Percentiles rank a stretch among this genome's conserved stretches.
Evolutionary conservation across 1,139 yeast species (phyloP).

Genomic region (Debaryomyces nepalensis): DNA sequence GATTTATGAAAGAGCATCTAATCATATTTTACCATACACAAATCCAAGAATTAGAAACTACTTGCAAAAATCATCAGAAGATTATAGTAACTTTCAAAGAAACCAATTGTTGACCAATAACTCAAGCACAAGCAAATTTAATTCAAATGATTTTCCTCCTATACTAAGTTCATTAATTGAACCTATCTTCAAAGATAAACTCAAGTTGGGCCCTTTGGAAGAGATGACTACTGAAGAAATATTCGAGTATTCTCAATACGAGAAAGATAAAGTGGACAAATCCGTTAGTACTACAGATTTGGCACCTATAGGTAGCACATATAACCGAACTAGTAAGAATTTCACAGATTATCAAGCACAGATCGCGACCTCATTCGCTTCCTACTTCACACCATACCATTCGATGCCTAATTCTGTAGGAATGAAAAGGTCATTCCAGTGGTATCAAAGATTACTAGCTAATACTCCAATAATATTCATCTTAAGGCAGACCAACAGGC

Average conservation of each 20-base stretch:
- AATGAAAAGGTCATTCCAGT: constrained; percentile 28
- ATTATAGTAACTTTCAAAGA: constrained; percentile 25
- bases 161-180: constrained; percentile 22
- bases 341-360: constrained; percentile 29
- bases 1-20: constrained; percentile 19
- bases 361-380: constrained; percentile 26
- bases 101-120: constrained; percentile 23
- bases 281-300: constrained; percentile 9
- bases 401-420: constrained; percentile 21
- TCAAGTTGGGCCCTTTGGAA: constrained; percentile 22
- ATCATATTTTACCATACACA: constrained; percentile 13
- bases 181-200: constrained; percentile 25
- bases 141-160: constrained; percentile 28
- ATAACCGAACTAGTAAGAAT: constrained; percentile 20
- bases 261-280: not conserved
- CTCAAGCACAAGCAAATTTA: constrained; percentile 15
- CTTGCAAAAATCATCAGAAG: constrained; percentile 23
- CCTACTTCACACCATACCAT: constrained; percentile 27
- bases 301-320: constrained; percentile 18
- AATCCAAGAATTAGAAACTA: constrained; percentile 19
- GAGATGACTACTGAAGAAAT: constrained; percentile 21
- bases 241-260: constrained; percentile 15
- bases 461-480: constrained; percentile 41
- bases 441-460: constrained; percentile 34
- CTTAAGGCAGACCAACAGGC: constrained; percentile 32